These are phyloP conservation scores for Exophiala sp. DNA, from an alignment of 2,329 filamentous ascomycete genomes.

Conservation along the genomic window DNA sequence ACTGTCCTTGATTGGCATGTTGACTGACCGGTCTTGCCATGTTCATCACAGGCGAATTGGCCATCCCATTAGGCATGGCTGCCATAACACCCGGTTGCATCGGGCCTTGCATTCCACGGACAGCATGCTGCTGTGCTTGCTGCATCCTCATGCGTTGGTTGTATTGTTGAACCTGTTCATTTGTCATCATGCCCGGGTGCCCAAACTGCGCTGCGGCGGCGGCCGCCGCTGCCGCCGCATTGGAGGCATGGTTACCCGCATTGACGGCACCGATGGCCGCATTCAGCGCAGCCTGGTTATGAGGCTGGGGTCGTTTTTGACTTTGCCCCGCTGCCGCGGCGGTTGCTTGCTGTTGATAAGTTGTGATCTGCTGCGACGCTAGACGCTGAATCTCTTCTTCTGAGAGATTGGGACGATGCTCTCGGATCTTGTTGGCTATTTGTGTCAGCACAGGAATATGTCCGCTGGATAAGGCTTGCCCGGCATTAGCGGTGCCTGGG, in stretches of 20 bases:
- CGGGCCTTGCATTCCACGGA: slow-evolving; percentile 25
- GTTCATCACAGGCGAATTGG: slow-evolving; percentile 42
- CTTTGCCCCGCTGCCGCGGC: slow-evolving; percentile 33
- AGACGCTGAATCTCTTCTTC: slow-evolving; percentile 50
- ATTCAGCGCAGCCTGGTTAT: slow-evolving; percentile 49
- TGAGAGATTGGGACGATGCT: slow-evolving; percentile 47
- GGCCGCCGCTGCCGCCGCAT: slow-evolving; percentile 29
- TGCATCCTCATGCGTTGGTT: slow-evolving; percentile 51
- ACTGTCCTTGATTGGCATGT: slow-evolving; percentile 31
- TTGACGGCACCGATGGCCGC: slow-evolving; percentile 44
- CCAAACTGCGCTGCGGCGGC: slow-evolving; percentile 24
- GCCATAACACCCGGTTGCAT: slow-evolving; percentile 32
- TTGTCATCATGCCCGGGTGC: slow-evolving; percentile 39
- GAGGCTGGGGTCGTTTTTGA: slow-evolving; percentile 30
- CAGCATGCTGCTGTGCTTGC: slow-evolving; percentile 39
- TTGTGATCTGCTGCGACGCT: slow-evolving; percentile 47
- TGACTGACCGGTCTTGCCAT: slow-evolving; percentile 32
- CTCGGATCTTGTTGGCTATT: slow-evolving; percentile 49
- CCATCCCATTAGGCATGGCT: slow-evolving; percentile 30
- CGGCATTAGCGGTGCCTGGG: slow-evolving; percentile 36
- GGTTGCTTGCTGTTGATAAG: slow-evolving; percentile 39
- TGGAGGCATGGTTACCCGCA: slow-evolving; percentile 38
- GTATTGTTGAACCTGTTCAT: slow-evolving; percentile 46
- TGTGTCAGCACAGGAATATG: slow-evolving; percentile 51
- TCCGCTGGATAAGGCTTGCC: slow-evolving; percentile 48